Conservation (phyloP, 768 basidiomycete species). For the Pleurotus ostreatus region DNA sequence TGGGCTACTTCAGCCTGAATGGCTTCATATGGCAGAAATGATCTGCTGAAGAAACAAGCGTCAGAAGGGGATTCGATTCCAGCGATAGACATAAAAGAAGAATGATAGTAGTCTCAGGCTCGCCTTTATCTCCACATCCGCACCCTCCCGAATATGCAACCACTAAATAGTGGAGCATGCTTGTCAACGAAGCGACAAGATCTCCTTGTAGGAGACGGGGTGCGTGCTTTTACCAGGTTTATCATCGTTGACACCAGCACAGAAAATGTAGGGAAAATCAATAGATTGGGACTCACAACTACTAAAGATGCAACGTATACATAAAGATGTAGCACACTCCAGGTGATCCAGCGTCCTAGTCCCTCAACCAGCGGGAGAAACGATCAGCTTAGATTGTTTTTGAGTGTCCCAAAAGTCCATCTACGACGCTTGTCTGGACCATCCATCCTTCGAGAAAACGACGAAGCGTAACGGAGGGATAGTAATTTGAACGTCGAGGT, state of each 20-base stretch:
- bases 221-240: slow-evolving; percentile 88
- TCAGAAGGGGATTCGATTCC: no score
- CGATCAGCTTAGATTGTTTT: slow-evolving; percentile 94
- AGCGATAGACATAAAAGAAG: no score
- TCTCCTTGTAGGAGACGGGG: slow-evolving; percentile 40
- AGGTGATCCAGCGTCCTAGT: slow-evolving; percentile 92
- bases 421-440: slow-evolving; percentile 92
- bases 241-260: slow-evolving; percentile 55
- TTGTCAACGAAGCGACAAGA: slow-evolving; percentile 11
- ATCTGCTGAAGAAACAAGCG: no score
- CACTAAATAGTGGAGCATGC: slow-evolving; percentile 18
- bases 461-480: slow-evolving; percentile 43
- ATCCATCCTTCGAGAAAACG: slow-evolving; percentile 48
- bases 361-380: slow-evolving; percentile 87
- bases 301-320: slow-evolving; percentile 14
- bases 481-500: slow-evolving; percentile 81
- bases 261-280: slow-evolving; percentile 12
- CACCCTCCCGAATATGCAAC: slow-evolving; percentile 38
- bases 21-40: no score
- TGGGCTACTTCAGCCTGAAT: neutral
- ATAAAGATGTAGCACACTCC: slow-evolving; percentile 61
- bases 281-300: slow-evolving; percentile 9
- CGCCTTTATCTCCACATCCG: slow-evolving; percentile 82
- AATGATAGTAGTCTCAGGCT: slow-evolving; percentile 59
- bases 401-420: slow-evolving; percentile 53